Conservation (phyloP, 768 basidiomycete genomes). For the Collybia sp. region DNA sequence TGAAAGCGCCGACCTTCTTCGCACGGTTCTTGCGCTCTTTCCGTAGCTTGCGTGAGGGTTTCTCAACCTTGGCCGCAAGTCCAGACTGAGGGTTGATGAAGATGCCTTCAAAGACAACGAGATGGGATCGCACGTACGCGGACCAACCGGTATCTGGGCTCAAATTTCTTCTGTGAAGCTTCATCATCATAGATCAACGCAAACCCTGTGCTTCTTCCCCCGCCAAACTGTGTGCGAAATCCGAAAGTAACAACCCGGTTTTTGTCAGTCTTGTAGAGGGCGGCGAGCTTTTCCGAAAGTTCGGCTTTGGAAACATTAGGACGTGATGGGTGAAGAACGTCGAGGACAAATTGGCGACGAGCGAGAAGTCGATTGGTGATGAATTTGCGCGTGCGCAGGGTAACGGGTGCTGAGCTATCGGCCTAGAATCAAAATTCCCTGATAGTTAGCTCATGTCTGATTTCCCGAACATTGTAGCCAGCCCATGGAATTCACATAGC, state of each 20-base stretch:
- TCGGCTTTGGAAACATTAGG: conserved; percentile 92
- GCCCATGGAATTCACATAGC: too few species aligned
- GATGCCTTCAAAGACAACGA: background rate
- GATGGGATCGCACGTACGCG: conserved; percentile 56
- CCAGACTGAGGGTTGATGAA: conserved; percentile 40
- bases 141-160: conserved; percentile 92
- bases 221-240: conserved; percentile 95
- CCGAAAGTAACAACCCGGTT: conserved; percentile 90
- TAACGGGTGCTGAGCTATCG: conserved; percentile 81
- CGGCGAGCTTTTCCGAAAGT: conserved; percentile 87
- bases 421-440: conserved; percentile 38
- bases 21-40: conserved; percentile 99
- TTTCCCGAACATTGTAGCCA: too few species aligned
- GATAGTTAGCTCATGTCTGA: conserved; percentile 2
- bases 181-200: conserved; percentile 97
- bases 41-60: conserved; percentile 93
- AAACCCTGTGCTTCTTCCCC: conserved; percentile 95
- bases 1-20: conserved; percentile 71
- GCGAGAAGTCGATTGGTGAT: conserved; percentile 97
- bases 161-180: conserved; percentile 92
- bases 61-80: conserved; percentile 72
- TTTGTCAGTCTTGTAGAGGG: conserved; percentile 91
- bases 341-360: conserved; percentile 94
- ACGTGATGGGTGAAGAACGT: conserved; percentile 93
- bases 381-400: conserved; percentile 98